A percentile compares a stretch with the other conserved stretches of the same genome.
phyloP scores from a whole-genome alignment of 2,329 filamentous ascomycete genomes.

The Waltergamsia citrina region DNA sequence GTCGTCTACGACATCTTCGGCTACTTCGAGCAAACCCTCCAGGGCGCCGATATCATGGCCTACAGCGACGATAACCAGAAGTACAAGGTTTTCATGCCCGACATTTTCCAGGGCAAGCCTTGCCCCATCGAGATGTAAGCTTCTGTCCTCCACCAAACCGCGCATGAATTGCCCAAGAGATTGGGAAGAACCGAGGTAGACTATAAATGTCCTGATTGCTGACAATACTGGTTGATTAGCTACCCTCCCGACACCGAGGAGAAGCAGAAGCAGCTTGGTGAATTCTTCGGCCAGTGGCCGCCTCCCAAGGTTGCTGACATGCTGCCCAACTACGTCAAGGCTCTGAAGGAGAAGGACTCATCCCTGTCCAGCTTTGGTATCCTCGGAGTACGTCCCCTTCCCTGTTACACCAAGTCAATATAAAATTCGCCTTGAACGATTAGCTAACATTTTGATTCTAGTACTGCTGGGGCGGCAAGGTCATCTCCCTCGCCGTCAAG shows the following conservation, averaged over 20 bases:
- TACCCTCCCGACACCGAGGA: slow-evolving; percentile 56
- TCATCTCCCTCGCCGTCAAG: slow-evolving; percentile 42
- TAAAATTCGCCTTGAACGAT: slow-evolving; percentile 7
- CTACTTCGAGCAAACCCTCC: slow-evolving; percentile 60
- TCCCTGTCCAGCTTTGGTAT: slow-evolving; percentile 50
- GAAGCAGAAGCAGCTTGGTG: slow-evolving; percentile 36
- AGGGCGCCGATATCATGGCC: slow-evolving; percentile 60
- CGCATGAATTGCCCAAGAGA: background rate
- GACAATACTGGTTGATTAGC: slow-evolving; percentile 24
- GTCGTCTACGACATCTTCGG: slow-evolving; percentile 60
- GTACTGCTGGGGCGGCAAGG: slow-evolving; percentile 66
- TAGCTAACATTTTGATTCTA: slow-evolving; percentile 12
- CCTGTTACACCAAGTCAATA: background rate
- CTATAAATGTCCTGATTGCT: background rate
- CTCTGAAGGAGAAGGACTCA: slow-evolving; percentile 40
- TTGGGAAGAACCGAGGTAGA: background rate
- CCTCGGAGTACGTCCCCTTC: slow-evolving; percentile 40
- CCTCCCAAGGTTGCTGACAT: slow-evolving; percentile 35
- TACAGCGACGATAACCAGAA: slow-evolving; percentile 46
- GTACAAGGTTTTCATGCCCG: slow-evolving; percentile 84
- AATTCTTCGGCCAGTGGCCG: slow-evolving; percentile 41
- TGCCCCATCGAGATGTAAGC: slow-evolving; percentile 40
- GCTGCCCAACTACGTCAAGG: slow-evolving; percentile 45
- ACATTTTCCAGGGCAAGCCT: slow-evolving; percentile 77
- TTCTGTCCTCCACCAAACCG: background rate